Conservation (phyloP, 148 eudicot species). For the Amaranthus palmeri region DNA sequence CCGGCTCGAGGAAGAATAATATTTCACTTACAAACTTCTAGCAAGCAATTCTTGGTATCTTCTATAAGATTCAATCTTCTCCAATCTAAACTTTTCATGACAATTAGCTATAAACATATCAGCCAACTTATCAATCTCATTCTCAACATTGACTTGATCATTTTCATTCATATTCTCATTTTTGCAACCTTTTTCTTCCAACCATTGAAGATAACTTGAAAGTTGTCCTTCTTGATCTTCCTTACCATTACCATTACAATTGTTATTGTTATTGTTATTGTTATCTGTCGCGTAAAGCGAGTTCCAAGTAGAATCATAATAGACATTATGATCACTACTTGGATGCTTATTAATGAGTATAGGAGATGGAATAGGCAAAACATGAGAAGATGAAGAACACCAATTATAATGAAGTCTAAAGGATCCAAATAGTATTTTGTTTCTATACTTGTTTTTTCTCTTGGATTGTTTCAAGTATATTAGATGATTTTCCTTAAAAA, state of each 20-base stretch:
- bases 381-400: slow-evolving; percentile 77
- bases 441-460: slow-evolving; percentile 48
- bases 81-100: slow-evolving; percentile 94
- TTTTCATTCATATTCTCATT: slow-evolving; percentile 14
- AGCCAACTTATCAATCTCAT: slow-evolving; percentile 84
- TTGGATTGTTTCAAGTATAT: slow-evolving; percentile 30
- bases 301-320: slow-evolving; percentile 81
- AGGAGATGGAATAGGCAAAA: slow-evolving; percentile 54
- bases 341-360: not conserved
- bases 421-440: slow-evolving; percentile 68
- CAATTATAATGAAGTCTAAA: slow-evolving; percentile 86
- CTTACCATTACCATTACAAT: not conserved
- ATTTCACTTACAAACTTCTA: slow-evolving; percentile 45
- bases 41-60: slow-evolving; percentile 96
- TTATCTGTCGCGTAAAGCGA: slow-evolving; percentile 31
- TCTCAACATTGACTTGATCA: slow-evolving; percentile 14
- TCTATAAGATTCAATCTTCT: slow-evolving; percentile 86
- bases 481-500: slow-evolving; percentile 43
- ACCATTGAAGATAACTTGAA: slow-evolving; percentile 83
- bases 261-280: not conserved
- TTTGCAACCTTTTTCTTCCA: slow-evolving; percentile 54
- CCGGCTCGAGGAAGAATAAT: not conserved
- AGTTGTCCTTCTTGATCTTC: slow-evolving; percentile 35
- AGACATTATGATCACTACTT: slow-evolving; percentile 21
- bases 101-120: slow-evolving; percentile 82